Percentiles rank a stretch among this genome's conserved stretches.
Evolutionary conservation across 345 rosid species (phyloP).

Genomic region (Eucalyptus cloeziana): DNA sequence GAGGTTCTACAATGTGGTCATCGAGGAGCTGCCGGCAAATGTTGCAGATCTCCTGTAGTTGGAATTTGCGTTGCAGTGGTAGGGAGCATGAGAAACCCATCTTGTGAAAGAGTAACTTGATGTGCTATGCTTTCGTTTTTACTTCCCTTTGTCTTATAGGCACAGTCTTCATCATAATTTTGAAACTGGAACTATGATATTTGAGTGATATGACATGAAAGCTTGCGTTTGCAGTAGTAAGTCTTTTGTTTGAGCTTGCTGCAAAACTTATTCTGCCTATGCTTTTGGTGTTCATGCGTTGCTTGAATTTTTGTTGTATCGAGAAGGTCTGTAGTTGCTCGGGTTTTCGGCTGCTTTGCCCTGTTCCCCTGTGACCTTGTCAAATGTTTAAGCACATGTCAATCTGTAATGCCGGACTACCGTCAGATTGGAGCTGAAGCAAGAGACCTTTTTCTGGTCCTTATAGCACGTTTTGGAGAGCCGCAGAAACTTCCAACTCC

Average conservation of each 20-base stretch:
- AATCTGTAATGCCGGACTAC: neutral
- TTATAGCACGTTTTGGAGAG: neutral
- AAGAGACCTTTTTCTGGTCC: neutral
- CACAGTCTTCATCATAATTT: neutral
- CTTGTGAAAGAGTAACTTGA: neutral
- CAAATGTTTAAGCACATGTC: neutral
- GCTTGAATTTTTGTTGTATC: neutral
- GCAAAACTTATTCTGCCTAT: neutral
- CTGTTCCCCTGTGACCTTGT: neutral
- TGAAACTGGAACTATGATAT: neutral
- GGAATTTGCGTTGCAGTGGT: neutral
- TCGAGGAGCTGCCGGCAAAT: slow-evolving; percentile 54
- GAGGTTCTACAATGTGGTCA: slow-evolving; percentile 43
- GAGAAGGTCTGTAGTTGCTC: neutral
- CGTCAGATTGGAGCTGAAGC: neutral
- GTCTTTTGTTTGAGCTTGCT: neutral
- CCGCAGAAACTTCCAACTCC: neutral
- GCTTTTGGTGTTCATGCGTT: neutral
- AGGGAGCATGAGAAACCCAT: neutral
- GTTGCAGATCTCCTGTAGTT: slow-evolving; percentile 45
- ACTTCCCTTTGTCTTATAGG: neutral
- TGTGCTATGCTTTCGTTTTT: neutral
- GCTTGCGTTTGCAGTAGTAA: neutral
- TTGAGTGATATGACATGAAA: neutral
- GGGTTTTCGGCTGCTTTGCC: neutral